Conservation (phyloP, 495 filamentous ascomycete genomes). For the Xylaria palmicola region DNA sequence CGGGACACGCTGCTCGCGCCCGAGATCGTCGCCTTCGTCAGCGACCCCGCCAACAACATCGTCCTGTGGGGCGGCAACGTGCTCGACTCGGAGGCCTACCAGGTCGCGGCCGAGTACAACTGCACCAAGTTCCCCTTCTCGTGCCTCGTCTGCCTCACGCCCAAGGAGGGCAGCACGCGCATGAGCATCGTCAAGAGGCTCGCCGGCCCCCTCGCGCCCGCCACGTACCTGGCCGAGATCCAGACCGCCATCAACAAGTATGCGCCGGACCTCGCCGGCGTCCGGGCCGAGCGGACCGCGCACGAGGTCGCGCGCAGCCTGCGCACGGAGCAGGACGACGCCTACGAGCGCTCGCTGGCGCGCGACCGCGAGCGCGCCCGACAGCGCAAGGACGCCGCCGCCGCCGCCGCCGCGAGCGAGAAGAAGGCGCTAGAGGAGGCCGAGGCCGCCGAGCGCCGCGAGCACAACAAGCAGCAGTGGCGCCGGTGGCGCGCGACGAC, state of each 20-base stretch:
- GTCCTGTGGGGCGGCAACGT: slow-evolving; percentile 91
- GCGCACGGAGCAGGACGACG: slow-evolving; percentile 80
- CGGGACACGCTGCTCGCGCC: slow-evolving; percentile 74
- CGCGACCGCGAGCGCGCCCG: slow-evolving; percentile 80
- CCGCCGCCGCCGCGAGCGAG: slow-evolving; percentile 59
- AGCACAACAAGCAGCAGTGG: slow-evolving; percentile 67
- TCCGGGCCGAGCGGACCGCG: slow-evolving; percentile 66
- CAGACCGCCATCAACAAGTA: slow-evolving; percentile 68
- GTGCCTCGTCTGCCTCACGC: slow-evolving; percentile 79
- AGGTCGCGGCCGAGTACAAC: slow-evolving; percentile 77
- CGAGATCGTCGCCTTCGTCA: slow-evolving; percentile 71
- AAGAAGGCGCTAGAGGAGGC: slow-evolving; percentile 56
- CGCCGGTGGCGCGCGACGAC: slow-evolving; percentile 71
- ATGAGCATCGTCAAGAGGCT: slow-evolving; percentile 85
- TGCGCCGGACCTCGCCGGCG: slow-evolving; percentile 63
- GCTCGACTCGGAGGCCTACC: slow-evolving; percentile 88
- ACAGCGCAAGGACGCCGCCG: slow-evolving; percentile 70
- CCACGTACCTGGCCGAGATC: slow-evolving; percentile 68
- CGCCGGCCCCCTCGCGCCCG: slow-evolving; percentile 63
- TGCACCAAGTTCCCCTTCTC: slow-evolving; percentile 91
- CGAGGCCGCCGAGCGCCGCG: slow-evolving; percentile 59
- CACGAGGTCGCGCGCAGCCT: slow-evolving; percentile 76
- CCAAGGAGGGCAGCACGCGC: slow-evolving; percentile 70
- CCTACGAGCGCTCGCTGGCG: slow-evolving; percentile 88
- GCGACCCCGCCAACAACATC: slow-evolving; percentile 68